These are phyloP conservation scores for Waltiozyma sp. DNA, from an alignment of 1,139 yeast species.

Conservation along the genomic window DNA sequence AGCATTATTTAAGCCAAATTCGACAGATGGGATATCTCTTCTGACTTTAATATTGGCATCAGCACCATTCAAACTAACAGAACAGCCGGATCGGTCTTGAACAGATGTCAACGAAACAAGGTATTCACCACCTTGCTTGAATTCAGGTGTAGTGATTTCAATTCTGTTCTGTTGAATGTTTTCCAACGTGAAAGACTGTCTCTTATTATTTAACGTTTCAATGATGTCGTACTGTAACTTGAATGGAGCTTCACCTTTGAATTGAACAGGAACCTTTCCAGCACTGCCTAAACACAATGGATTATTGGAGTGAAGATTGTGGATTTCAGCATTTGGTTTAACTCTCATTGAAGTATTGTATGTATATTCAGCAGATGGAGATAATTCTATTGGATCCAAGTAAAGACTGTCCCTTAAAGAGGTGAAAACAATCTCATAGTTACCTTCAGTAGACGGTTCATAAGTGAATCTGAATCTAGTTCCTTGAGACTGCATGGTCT, in stretches of 20 bases:
- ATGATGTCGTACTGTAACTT: constrained; percentile 57
- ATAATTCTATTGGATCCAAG: constrained; percentile 24
- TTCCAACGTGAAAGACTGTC: constrained; percentile 31
- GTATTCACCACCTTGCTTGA: constrained; percentile 60
- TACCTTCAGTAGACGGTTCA: constrained; percentile 74
- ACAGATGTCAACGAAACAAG: constrained; percentile 52
- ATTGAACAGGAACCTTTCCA: constrained; percentile 39
- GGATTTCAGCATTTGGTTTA: constrained; percentile 28
- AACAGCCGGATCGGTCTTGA: constrained; percentile 65
- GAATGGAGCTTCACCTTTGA: constrained; percentile 77
- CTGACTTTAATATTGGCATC: constrained; percentile 55
- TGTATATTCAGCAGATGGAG: constrained; percentile 22
- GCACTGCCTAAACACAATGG: constrained; percentile 36
- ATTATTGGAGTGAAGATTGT: constrained; percentile 18
- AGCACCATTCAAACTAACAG: constrained; percentile 50
- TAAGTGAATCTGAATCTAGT: constrained; percentile 49
- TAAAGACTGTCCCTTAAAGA: constrained; percentile 47
- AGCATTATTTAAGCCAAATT: constrained; percentile 27
- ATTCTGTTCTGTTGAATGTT: constrained; percentile 30
- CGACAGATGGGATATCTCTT: constrained; percentile 51
- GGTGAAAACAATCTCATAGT: constrained; percentile 60
- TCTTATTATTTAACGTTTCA: constrained; percentile 34
- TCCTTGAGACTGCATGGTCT: constrained; percentile 25
- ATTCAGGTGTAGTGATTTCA: constrained; percentile 40
- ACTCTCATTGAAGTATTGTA: constrained; percentile 33